A percentile compares a stretch with the other conserved stretches of the same genome.
These are phyloP conservation scores for Malbranchea cinnamomea DNA, from an alignment of 2,329 filamentous ascomycete genomes.

Conservation along the genomic window DNA sequence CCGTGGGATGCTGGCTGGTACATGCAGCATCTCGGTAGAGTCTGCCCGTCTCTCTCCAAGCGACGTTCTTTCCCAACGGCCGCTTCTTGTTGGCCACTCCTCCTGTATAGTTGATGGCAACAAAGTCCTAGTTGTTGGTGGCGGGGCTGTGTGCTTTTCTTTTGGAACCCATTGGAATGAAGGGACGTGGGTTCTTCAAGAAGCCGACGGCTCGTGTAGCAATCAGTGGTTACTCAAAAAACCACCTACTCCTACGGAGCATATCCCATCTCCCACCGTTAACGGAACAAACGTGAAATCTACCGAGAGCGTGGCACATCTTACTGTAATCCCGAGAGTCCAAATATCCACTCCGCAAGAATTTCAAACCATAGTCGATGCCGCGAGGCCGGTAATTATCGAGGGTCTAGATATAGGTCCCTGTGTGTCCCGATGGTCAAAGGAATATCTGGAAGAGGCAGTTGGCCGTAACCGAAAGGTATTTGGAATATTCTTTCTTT, in stretches of 20 bases:
- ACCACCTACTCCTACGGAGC: conserved; percentile 8
- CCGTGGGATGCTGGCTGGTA: too few species aligned
- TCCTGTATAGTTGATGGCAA: conserved; percentile 33
- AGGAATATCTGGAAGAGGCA: conserved; percentile 48
- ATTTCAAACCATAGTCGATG: conserved; percentile 45
- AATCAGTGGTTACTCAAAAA: conserved; percentile 22
- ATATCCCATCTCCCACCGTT: conserved; percentile 6
- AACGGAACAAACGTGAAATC: conserved; percentile 1
- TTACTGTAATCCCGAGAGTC: conserved; percentile 35
- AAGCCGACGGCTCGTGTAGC: conserved; percentile 11
- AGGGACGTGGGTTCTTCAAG: conserved; percentile 37
- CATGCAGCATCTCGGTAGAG: too few species aligned
- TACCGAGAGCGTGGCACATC: conserved; percentile 10
- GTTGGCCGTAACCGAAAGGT: conserved; percentile 50
- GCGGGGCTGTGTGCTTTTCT: conserved; percentile 77
- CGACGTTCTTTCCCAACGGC: conserved; percentile 32
- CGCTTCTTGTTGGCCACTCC: conserved; percentile 58
- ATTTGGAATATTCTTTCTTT: conserved; percentile 10
- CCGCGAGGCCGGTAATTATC: conserved; percentile 50
- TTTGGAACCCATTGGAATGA: conserved; percentile 78
- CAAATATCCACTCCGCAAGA: conserved; percentile 37
- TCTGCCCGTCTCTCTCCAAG: too few species aligned
- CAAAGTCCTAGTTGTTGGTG: conserved; percentile 52
- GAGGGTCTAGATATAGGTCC: conserved; percentile 49
- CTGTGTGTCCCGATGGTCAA: conserved; percentile 53